These are phyloP conservation scores for Neospermospora avenae DNA, from an alignment of 2,329 filamentous ascomycete genomes.

Conservation along the genomic window DNA sequence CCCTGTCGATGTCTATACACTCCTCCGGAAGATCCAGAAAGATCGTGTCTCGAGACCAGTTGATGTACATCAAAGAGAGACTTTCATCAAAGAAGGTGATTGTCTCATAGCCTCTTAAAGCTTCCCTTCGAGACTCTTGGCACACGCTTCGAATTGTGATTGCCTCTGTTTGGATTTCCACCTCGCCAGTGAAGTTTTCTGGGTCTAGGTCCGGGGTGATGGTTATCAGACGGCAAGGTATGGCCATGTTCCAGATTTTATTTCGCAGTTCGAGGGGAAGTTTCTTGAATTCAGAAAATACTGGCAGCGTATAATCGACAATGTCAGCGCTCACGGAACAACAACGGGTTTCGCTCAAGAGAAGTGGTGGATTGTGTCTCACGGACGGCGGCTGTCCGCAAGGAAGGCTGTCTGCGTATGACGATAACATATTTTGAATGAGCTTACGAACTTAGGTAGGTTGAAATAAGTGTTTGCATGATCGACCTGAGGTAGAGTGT, in stretches of 20 bases:
- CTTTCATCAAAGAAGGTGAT: background rate
- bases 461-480: background rate
- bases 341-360: background rate
- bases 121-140: constrained; percentile 4
- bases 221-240: constrained; percentile 7
- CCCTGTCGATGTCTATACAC: background rate
- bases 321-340: background rate
- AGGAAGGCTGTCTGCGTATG: background rate
- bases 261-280: constrained; percentile 12
- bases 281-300: constrained; percentile 5
- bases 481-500: background rate
- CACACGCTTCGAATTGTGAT: constrained; percentile 7
- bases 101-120: background rate
- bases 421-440: background rate
- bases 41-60: background rate
- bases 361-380: background rate
- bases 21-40: background rate
- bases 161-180: constrained; percentile 6
- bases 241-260: constrained; percentile 8
- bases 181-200: constrained; percentile 5
- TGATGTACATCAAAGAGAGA: background rate
- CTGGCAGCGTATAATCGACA: background rate
- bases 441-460: background rate
- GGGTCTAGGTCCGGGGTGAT: constrained; percentile 9
- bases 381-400: background rate